A percentile compares a stretch with the other conserved stretches of the same genome.
Conservation (phyloP, 1,284 basidiomycete genomes). For the Trametes pubescens region DNA sequence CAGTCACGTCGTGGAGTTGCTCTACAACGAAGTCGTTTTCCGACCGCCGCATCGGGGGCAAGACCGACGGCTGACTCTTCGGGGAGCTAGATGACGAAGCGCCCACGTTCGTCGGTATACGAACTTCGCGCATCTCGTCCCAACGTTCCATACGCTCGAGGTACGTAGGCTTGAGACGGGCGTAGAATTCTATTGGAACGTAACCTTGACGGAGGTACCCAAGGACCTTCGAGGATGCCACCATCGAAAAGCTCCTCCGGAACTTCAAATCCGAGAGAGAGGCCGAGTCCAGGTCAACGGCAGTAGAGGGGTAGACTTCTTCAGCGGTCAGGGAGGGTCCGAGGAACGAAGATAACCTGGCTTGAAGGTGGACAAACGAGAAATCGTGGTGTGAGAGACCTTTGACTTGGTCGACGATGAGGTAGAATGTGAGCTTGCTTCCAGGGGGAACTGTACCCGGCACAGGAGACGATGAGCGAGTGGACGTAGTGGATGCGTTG, state of each 20-base stretch:
- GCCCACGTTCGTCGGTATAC: constrained; percentile 42
- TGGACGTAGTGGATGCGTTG: constrained; percentile 68
- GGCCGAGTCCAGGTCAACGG: constrained; percentile 77
- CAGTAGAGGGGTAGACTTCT: constrained; percentile 82
- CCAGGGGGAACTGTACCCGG: constrained; percentile 72
- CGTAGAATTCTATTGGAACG: constrained; percentile 90
- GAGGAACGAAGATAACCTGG: constrained; percentile 82
- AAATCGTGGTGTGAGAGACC: constrained; percentile 91
- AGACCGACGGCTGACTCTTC: constrained; percentile 44
- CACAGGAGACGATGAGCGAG: constrained; percentile 73
- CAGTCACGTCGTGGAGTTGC: constrained; percentile 89
- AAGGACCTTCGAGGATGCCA: constrained; percentile 77
- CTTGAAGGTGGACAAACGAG: constrained; percentile 83
- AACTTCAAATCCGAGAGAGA: constrained; percentile 83
- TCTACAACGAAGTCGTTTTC: constrained; percentile 93
- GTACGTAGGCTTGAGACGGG: constrained; percentile 80
- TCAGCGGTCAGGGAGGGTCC: constrained; percentile 76
- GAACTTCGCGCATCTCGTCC: constrained; percentile 87
- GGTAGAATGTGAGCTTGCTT: constrained; percentile 81
- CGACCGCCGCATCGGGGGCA: constrained; percentile 85
- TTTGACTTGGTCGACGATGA: constrained; percentile 87
- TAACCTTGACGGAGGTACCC: constrained; percentile 79
- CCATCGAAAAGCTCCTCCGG: constrained; percentile 81
- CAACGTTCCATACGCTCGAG: constrained; percentile 89
- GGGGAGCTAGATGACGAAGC: constrained; percentile 33